phyloP scores from a whole-genome alignment of 2,329 filamentous ascomycete species.

The Pseudocercospora macadamiae region DNA sequence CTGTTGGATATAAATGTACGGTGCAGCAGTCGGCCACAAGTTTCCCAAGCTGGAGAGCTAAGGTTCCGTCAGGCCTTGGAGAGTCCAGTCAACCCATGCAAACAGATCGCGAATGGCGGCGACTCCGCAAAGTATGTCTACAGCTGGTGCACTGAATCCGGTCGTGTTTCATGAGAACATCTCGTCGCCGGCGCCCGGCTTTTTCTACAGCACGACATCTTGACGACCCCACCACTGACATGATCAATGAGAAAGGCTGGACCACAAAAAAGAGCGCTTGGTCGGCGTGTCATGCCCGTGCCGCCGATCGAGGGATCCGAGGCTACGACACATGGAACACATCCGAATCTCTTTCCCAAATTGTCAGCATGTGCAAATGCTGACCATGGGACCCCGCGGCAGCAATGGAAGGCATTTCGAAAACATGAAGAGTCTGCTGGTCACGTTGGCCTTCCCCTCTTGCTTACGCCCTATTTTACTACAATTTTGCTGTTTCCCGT shows the following conservation, averaged over 20 bases:
- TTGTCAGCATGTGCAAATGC: neutral
- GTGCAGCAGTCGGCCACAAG: neutral
- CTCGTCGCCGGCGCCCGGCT: neutral
- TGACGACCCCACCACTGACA: conserved; percentile 1
- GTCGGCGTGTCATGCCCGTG: neutral
- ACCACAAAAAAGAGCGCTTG: neutral
- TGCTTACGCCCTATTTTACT: neutral
- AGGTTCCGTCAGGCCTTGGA: conserved; percentile 13
- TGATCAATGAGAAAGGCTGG: conserved; percentile 1
- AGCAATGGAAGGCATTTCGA: neutral
- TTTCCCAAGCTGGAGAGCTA: conserved; percentile 1
- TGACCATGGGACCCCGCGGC: neutral
- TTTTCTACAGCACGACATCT: neutral
- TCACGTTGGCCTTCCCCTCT: neutral
- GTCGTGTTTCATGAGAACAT: neutral
- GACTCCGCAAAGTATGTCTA: conserved; percentile 10
- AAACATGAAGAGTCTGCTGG: neutral
- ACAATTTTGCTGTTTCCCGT: neutral
- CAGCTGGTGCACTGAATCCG: neutral
- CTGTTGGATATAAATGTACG: neutral
- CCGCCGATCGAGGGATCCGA: conserved; percentile 7
- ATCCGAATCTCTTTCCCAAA: neutral
- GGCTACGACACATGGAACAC: neutral
- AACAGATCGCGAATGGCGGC: conserved; percentile 1
- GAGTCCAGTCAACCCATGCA: conserved; percentile 10